Evolutionary conservation across 345 rosid genomes (phyloP), one percentile per base, ranked within the genome.

Genomic region (Punica granatum): DNA sequence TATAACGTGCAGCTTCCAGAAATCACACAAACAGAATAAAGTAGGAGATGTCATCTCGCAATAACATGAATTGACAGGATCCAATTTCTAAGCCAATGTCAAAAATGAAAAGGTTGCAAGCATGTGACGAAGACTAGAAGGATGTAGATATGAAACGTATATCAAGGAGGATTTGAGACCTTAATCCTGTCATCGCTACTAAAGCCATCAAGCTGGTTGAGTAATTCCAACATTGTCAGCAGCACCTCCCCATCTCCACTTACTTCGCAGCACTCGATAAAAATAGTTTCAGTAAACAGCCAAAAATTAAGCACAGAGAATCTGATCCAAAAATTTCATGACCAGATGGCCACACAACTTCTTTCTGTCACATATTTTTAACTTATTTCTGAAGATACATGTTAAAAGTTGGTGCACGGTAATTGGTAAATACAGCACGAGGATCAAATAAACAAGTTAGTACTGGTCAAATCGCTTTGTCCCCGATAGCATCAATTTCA

Each of bases 211-310:
- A 95, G 99, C 79, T 95, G 99, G 69, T 95, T 92, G 63, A 95
- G 98, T 72, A 95, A 79, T 76, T 95, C 99, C 73, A 95, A 78
- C 99, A 95, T 95, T 39, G 99, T 95, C 66, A 98, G 90, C 76
- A 92, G 99, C 37, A 95, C 99, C 74, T 95, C 99, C 81, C 98
- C 86, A 73, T 95, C 99, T 82, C 99, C 99, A 64, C 98, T 95
- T 37, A 95, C 98, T 86, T 95, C 99, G 85, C 99, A 92, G 86
- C 73, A 85, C 16, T 58, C 71, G 14, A 36, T 36, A 36, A 54
- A 59, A 66, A 25, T 16, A 13, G 16, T 16, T 44, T 44, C 21
- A 44, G 49, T 16, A 44, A 44, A 16, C 49, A 44, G 18, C 21
- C 19, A 44, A 3, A 44, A 3, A 14, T 16, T 16, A 1, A 18